phyloP scores from a whole-genome alignment of 306 rosid species.

The Ceratonia siliqua region DNA sequence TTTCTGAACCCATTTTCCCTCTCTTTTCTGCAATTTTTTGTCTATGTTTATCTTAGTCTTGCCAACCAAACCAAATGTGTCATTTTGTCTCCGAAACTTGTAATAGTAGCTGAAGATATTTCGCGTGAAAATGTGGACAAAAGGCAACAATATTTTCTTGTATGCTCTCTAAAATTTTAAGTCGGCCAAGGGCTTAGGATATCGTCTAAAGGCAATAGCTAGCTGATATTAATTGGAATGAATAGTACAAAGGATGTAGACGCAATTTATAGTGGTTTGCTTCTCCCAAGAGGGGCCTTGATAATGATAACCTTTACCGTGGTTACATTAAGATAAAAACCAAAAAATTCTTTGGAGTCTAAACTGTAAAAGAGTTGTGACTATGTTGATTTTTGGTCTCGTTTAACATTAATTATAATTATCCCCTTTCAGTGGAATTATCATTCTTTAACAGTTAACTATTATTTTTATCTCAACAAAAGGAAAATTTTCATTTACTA shows the following conservation, averaged over 20 bases:
- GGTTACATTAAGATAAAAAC: background rate
- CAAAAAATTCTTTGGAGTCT: no score
- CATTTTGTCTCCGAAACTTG: background rate
- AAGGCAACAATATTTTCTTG: background rate
- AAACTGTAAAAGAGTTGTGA: background rate
- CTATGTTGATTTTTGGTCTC: background rate
- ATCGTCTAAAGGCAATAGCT: background rate
- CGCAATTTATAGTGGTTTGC: background rate
- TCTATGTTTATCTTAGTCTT: background rate
- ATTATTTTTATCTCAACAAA: background rate
- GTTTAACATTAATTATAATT: background rate
- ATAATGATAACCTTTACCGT: background rate
- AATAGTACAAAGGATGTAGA: background rate
- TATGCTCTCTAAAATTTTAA: background rate
- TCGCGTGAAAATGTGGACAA: background rate
- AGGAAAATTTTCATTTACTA: background rate
- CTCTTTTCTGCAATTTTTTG: conserved; percentile 27
- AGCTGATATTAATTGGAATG: background rate
- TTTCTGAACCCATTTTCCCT: conserved; percentile 49
- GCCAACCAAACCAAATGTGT: background rate
- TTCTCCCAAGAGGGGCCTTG: background rate
- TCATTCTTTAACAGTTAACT: background rate
- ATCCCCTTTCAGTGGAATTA: background rate
- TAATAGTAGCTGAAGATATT: background rate
- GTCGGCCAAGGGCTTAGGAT: background rate